phyloP scores from a whole-genome alignment of 148 eudicot genomes.

The Chenopodium suecicum region DNA sequence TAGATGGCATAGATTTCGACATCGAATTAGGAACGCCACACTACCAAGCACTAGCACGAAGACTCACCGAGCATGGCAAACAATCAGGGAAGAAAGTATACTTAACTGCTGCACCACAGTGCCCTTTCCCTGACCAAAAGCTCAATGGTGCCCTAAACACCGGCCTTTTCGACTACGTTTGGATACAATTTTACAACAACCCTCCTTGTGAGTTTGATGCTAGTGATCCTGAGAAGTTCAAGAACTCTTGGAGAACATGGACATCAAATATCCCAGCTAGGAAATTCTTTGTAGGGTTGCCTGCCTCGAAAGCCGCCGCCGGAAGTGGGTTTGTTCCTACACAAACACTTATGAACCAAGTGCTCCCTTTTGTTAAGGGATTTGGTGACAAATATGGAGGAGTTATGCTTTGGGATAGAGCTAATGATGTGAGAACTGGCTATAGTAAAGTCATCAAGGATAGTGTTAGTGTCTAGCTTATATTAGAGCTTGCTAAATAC shows the following conservation, averaged over 20 bases:
- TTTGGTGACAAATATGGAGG: constrained; percentile 30
- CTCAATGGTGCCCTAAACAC: constrained; percentile 22
- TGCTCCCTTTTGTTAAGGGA: constrained; percentile 18
- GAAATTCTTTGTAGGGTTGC: constrained; percentile 30
- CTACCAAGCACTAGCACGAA: constrained; percentile 17
- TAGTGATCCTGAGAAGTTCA: background rate
- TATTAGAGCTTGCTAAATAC: background rate
- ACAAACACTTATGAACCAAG: background rate
- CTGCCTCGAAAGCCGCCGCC: constrained; percentile 19
- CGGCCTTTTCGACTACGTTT: constrained; percentile 33
- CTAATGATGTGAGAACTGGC: background rate
- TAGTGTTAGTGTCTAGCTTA: background rate
- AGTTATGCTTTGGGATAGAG: constrained; percentile 29
- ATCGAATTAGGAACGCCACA: constrained; percentile 28
- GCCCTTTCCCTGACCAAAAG: constrained; percentile 26
- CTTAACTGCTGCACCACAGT: constrained; percentile 35
- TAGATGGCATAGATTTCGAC: constrained; percentile 38
- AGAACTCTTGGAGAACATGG: constrained; percentile 26
- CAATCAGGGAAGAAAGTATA: constrained; percentile 29
- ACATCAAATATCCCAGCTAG: constrained; percentile 17
- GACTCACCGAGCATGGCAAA: constrained; percentile 4
- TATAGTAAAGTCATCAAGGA: constrained; percentile 20
- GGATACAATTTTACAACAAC: constrained; percentile 40
- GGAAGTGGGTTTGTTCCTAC: constrained; percentile 20
- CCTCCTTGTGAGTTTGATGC: constrained; percentile 9